These are phyloP conservation scores for Skeletonema marinoi DNA, from an alignment of 108 stramenopile species.

Conservation along the genomic window DNA sequence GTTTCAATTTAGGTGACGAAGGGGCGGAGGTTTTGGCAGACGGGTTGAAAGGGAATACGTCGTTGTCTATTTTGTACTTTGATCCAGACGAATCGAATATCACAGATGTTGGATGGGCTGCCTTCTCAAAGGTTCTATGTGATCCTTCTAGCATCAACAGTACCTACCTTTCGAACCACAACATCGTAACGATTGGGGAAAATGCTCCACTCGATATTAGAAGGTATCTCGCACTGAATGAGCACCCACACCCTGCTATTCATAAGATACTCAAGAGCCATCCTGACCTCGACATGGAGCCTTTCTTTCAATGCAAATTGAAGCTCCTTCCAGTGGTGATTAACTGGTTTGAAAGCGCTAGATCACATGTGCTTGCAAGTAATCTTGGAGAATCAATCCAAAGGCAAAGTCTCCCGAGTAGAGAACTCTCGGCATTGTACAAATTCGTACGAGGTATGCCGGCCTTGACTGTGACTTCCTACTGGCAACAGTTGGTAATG, in stretches of 20 bases:
- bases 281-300: not conserved
- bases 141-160: constrained; percentile 7
- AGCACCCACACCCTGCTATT: not conserved
- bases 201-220: not conserved
- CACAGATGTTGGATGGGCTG: not conserved
- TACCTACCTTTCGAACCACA: constrained; percentile 1
- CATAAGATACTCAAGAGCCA: not conserved
- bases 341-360: not conserved
- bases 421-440: not conserved
- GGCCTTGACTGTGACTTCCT: not conserved
- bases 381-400: not conserved
- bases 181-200: not conserved
- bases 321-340: constrained; percentile 3
- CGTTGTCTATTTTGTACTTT: not conserved
- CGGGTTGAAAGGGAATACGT: not conserved
- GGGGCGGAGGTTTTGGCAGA: not conserved
- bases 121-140: not conserved
- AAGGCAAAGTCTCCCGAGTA: not conserved
- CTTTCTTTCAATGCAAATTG: constrained; percentile 2
- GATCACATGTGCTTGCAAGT: not conserved
- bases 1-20: not conserved
- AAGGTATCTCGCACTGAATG: not conserved
- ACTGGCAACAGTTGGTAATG: not conserved
- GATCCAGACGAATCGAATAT: not conserved
- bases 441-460: constrained; percentile 2